These are phyloP conservation scores for Candida nonsorbophila DNA, from an alignment of 805 yeast genomes.

Conservation along the genomic window DNA sequence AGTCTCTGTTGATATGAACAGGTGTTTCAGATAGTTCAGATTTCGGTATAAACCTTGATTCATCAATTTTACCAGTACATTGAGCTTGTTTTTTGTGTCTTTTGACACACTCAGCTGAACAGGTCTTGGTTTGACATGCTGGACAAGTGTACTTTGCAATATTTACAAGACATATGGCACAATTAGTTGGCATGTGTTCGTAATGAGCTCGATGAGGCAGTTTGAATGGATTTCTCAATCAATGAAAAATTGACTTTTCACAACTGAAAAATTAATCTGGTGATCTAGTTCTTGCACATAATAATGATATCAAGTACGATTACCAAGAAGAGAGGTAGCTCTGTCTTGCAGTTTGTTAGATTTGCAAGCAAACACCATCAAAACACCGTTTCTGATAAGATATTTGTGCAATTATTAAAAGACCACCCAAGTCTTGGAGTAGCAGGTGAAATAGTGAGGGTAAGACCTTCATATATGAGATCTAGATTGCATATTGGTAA, in stretches of 20 bases:
- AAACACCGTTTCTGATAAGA: conserved; percentile 2
- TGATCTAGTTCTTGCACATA: too few relatives aligned
- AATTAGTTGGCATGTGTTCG: conserved; percentile 11
- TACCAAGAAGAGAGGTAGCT: too few relatives aligned
- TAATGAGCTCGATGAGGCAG: neutral
- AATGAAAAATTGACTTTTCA: too few relatives aligned
- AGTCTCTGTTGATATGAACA: conserved; percentile 70
- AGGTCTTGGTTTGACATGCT: conserved; percentile 60
- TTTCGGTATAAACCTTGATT: conserved; percentile 50
- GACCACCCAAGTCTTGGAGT: conserved; percentile 62
- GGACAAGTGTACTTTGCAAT: conserved; percentile 73
- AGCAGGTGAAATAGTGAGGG: conserved; percentile 68
- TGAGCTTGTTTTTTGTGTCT: conserved; percentile 56
- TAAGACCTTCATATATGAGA: conserved; percentile 78
- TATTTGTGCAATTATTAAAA: conserved; percentile 65
- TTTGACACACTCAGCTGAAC: conserved; percentile 67
- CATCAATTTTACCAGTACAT: conserved; percentile 67
- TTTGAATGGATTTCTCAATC: too few relatives aligned
- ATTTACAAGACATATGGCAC: conserved; percentile 31
- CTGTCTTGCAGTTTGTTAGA: neutral
- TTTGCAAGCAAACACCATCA: neutral
- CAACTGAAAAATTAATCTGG: too few relatives aligned
- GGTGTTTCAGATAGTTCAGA: conserved; percentile 34
- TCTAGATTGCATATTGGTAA: conserved; percentile 65
- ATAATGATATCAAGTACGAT: too few relatives aligned